Evolutionary conservation across 352 stramenopile genomes (phyloP).

Genomic region (Globisporangium irregulare): DNA sequence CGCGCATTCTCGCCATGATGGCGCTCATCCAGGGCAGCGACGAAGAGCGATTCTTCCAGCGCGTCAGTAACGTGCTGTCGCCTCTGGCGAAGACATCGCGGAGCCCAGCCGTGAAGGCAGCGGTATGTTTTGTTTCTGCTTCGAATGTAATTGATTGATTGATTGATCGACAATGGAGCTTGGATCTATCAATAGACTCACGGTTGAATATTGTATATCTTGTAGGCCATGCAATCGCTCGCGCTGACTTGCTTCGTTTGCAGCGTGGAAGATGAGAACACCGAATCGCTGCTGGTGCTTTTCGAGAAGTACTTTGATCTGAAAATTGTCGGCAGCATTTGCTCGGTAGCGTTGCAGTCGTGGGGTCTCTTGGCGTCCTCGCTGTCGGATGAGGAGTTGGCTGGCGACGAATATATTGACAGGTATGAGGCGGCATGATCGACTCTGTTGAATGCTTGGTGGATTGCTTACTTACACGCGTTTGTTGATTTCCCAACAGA

Average conservation of each 20-base stretch:
- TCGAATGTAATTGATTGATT: background rate
- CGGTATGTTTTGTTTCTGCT: slow-evolving; percentile 30
- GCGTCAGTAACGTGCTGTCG: slow-evolving; percentile 63
- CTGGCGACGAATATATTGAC: slow-evolving; percentile 51
- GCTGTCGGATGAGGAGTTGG: slow-evolving; percentile 50
- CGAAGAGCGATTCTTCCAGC: slow-evolving; percentile 77
- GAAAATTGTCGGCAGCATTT: slow-evolving; percentile 65
- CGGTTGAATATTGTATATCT: slow-evolving; percentile 5
- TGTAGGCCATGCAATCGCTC: slow-evolving; percentile 64
- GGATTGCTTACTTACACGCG: background rate
- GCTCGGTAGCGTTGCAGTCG: slow-evolving; percentile 56
- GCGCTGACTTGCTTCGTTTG: slow-evolving; percentile 76
- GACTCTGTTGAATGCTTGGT: background rate
- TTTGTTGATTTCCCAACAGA: slow-evolving; percentile 23
- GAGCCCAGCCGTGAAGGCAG: slow-evolving; percentile 59
- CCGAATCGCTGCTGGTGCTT: slow-evolving; percentile 54
- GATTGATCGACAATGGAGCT: background rate
- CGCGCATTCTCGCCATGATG: slow-evolving; percentile 71
- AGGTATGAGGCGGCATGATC: slow-evolving; percentile 30
- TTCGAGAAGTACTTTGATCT: slow-evolving; percentile 69
- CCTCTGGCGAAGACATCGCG: slow-evolving; percentile 66
- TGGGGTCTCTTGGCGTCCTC: slow-evolving; percentile 75
- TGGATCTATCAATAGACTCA: background rate
- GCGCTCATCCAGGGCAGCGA: slow-evolving; percentile 71
- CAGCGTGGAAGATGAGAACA: slow-evolving; percentile 77